Evolutionary conservation across 192 early-diverging fungal genomes (phyloP), one percentile per base, ranked within the genome.

Genomic region (Funneliformis mosseae): DNA sequence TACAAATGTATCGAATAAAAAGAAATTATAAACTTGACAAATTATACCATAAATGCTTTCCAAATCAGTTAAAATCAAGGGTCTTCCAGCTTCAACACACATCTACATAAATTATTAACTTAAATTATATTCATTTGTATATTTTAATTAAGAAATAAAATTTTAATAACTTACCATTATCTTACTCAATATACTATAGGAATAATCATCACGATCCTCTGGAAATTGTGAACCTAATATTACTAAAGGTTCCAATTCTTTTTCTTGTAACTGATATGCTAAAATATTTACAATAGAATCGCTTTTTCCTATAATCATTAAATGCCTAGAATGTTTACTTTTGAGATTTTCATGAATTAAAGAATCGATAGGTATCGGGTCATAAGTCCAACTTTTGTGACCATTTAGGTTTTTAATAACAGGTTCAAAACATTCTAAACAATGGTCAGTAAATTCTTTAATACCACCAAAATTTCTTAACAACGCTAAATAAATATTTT

Each of bases 251-350:
- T 81, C 80, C 25, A 81, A 23, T 23, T 48, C 23, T 11, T 59
- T 69, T 38, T 41, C n/a, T 60, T 28, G 62, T 60, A 81, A 38
- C 9, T 76, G 60, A 75, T 81, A 76, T n/a, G 60, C 50, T 48
- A 81, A 77, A 39, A 69, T 66, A 48, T 73, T 74, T 21, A 80
- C 61, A 12, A 74, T 76, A 8, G 59, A 61, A 73, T 80, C 79
- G 27, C 69, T 80, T 76, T 80, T 74, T 18, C 79, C 79, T 50
- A 80, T 80, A 62, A 80, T 48, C 79, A 80, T 81, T 50, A 81
- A 48, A 74, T 81, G 80, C 33, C 80, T 61, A 5, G 73, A 61
- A 64, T 28, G 41, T 46, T 62, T 39, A 16, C 66, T 60, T 8
- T 75, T 27, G 5, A 81, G 11, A 45, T 81, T 81, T 10, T 33